Base-by-base conservation (phyloP, 805 yeast species). In the Starmerella scarabaei region DNA sequence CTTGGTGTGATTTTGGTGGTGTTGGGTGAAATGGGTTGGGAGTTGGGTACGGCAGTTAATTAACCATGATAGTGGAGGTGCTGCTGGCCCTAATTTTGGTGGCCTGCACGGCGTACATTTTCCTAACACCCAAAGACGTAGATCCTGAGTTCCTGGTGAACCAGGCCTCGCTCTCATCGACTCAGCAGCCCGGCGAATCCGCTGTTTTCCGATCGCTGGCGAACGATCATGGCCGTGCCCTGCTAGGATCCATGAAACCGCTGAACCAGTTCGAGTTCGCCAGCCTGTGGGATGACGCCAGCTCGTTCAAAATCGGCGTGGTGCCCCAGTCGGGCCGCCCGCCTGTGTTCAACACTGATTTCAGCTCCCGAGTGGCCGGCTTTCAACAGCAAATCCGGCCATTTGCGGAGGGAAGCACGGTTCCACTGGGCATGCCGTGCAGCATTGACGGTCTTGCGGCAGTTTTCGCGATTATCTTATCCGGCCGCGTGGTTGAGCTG, bases 201-300 rank as follows among this genome's bases (percentile, higher is more conserved):
- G 86, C 94, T 0, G 64, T 80, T 9, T 77, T 80, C 57, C 69
- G 91, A 47, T 78, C 84, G 37, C 73, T 74, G 34, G 75, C 79
- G 49, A 73, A 80, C 24, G 91, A 86, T 18, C 75, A 73, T 54
- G 81, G 83, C 4, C 41, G 42, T 8, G 48, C 47, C 3, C 35
- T 52, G 32, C 34, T 46, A 4, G 51, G 49, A 18, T 38, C 44
- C 9, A 18, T 38, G 33, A 21, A 21, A 21, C 49, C 51, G 11
- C 38, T 44, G 56, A 72, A 43, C 78, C 81, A 0, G 64, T 85
- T 41, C 66, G 77, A 18, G 69, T 80, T 2, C 93, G 93, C 0
- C 60, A 81, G 40, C 72, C 73, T 34, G 69, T 85, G 53, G 50
- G 42, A 29, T 11, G 48, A 52, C 9, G 49, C 45, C 29, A 39